Evolutionary conservation across 1,139 yeast genomes (phyloP).

Genomic region (Hanseniaspora uvarum): DNA sequence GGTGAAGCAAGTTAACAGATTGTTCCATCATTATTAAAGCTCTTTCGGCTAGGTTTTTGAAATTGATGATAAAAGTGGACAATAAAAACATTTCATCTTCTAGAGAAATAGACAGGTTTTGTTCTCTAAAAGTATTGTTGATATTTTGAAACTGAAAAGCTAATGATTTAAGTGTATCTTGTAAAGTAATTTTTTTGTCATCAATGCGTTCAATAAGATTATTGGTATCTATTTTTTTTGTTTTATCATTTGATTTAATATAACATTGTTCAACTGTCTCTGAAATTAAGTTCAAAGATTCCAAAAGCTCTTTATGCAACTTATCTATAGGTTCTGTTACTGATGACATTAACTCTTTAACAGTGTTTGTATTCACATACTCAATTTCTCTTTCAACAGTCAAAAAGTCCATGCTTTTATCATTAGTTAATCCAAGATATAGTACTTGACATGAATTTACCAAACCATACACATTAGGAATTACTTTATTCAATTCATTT

Average conservation of each 20-base stretch:
- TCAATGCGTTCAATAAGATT: constrained; percentile 28
- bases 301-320: constrained; percentile 31
- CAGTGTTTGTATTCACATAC: constrained; percentile 32
- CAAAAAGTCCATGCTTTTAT: constrained; percentile 19
- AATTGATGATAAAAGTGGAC: constrained; percentile 41
- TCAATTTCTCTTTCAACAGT: constrained; percentile 31
- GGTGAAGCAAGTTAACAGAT: constrained; percentile 29
- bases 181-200: constrained; percentile 26
- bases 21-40: constrained; percentile 32
- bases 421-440: constrained; percentile 32
- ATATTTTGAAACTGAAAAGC: constrained; percentile 31
- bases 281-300: constrained; percentile 31
- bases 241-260: constrained; percentile 31
- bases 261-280: constrained; percentile 34
- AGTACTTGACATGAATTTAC: constrained; percentile 42
- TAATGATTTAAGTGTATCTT: constrained; percentile 31
- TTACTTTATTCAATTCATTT: constrained; percentile 30
- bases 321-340: constrained; percentile 31
- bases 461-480: constrained; percentile 35
- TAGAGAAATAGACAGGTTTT: constrained; percentile 33
- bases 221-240: constrained; percentile 22
- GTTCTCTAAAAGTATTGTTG: constrained; percentile 23
- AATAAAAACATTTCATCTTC: constrained; percentile 41
- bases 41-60: constrained; percentile 35
- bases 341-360: constrained; percentile 30